Evolutionary conservation across 2,329 filamentous ascomycete genomes (phyloP), one percentile per base, ranked within the genome.

Genomic region (Domatiomyces globalis): DNA sequence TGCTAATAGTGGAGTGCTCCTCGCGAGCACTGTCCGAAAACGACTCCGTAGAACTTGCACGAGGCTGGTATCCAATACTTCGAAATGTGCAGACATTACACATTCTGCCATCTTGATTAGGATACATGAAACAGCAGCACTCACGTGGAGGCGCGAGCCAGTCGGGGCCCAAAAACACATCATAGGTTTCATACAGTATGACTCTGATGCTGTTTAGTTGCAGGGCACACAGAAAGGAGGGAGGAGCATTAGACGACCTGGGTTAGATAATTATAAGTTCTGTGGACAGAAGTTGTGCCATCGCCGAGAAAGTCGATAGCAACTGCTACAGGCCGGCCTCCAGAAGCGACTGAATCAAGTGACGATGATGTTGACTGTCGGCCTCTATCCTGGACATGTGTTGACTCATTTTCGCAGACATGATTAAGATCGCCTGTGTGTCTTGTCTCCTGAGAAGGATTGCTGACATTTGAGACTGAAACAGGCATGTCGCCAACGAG

Each of bases 301-400:
- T 47, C 45, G 25, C 9, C 45, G n/a, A 47, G 33, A 29, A 47
- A 47, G 45, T 47, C 45, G 18, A 47, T 45, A 10, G 43, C 22
- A 6, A 25, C 22, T 25, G 22, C 22, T 25, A 25, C 22, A 25
- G 22, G 22, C 22, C 22, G 22, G 22, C 22, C 22, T 25, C 22
- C 22, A 25, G 22, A 25, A 25, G 22, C 22, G 22, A 25, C 22
- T 25, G 22, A 25, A 25, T 25, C 22, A 25, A 25, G 22, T 6
- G 22, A 4, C 3, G 22, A 25, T 3, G 22, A 25, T 6, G 6
- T 25, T 25, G 22, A 25, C 22, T 6, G 22, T 25, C 22, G 22
- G 22, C 3, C 22, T 25, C 6, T 25, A 6, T 25, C 22, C 6
- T 25, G 22, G 3, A 25, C 3, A 25, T 25, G 22, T 25, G 22